Evolutionary conservation across 2,329 filamentous ascomycete genomes (phyloP), one percentile per base, ranked within the genome.

Genomic region (Capronia americana): DNA sequence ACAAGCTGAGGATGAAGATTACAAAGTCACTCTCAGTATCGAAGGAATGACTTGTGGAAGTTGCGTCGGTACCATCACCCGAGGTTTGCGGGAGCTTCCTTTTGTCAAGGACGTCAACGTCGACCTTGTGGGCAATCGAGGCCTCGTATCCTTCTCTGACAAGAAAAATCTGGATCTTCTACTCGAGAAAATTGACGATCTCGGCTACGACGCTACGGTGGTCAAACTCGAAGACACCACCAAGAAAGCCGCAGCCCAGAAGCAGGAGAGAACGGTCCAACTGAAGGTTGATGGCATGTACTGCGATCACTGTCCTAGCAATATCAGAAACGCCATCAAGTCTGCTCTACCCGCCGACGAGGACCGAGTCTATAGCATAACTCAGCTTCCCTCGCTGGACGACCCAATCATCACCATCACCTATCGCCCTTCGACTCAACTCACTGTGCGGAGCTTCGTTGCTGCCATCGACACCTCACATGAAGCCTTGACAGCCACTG

Each of bases 401-500:
- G 82, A 85, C 23, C 91, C 92, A 0, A 85, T 93, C 32, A 74
- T 96, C 51, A 89, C 85, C 71, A 75, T 97, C 61, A 85, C 80
- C 2, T 97, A 97, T 74, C 81, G 81, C 0, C 92, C 93, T 0
- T 82, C 88, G 3, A 91, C 92, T 0, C 55, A 69, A 8, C 87
- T 96, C 73, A 96, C 92, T 0, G 86, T 96, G 70, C 87, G 94
- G 57, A 85, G 87, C 7, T 91, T 97, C 50, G 80, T 96, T 12
- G 79, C 82, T 12, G 84, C 86, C 1, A 90, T 97, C 58, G 83
- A 87, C 62, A 83, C 84, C 4, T 83, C 86, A 5, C 90, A 96
- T 72, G 79, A 84, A 1, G 85, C 83, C 0, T 90, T 97, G 68
- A 81, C 80, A 28, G 86, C 89, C 0, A 87, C 85, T 1, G 86